Base-by-base conservation (phyloP, 805 yeast species). In the Yarrowia phangngaensis region DNA sequence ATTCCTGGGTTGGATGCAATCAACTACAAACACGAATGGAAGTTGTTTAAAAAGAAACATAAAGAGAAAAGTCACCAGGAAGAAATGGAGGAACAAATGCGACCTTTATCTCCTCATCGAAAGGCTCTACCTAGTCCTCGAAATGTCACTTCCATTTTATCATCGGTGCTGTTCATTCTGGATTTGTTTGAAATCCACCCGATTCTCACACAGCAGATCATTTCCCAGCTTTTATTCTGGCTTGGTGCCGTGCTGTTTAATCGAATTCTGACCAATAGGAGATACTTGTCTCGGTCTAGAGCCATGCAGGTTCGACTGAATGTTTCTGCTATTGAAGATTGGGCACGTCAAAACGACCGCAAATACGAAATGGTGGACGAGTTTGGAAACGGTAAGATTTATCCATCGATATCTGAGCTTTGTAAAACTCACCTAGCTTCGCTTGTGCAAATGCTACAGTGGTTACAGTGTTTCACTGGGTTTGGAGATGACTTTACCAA, bases 291-390 rank as follows among this genome's bases (percentile, higher is more conserved):
- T 0, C 74, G 99, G 52, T 74, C 86, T 0, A 77, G 81, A 54
- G 97, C 97, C 0, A 78, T 92, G 65, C 97, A 92, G 61, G 81
- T 92, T 35, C 71, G 97, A 50, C 73, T 92, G 49, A 92, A 92
- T 58, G 59, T 92, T 8, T 87, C 96, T 0, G 75, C 84, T 4
- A 66, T 92, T 33, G 97, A 92, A 64, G 96, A 92, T 60, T 92
- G 99, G 99, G 75, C 90, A 22, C 75, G 95, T 52, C 71, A 77
- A 5, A 82, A 80, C 56, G 78, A 79, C 58, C 69, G 74, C 55
- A 70, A 70, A 20, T 76, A 78, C 11, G 64, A 62, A 49, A 56
- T 63, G 17, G 55, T 56, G 23, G 61, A 58, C 32, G 60, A 56
- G 45, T 57, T 57, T 45, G 50, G 46, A 9, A 26, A 50, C 9